Base-by-base conservation (phyloP, 352 stramenopile genomes). In the Phytophthora melonis region DNA sequence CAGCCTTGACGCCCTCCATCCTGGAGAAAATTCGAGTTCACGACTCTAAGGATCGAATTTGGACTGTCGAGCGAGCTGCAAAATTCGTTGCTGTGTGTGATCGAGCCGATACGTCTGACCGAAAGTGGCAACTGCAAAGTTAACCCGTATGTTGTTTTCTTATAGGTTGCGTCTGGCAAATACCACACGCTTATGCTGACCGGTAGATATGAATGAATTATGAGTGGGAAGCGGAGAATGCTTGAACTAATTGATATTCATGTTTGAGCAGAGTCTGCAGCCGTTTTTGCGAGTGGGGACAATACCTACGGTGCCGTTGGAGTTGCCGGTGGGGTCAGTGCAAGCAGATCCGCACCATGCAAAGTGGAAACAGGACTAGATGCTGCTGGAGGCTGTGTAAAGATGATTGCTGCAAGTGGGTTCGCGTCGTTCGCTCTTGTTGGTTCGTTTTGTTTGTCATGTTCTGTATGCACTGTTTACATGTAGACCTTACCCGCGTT, bases 151-250 rank as follows among this genome's bases (percentile, higher is more conserved):
- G 23, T 27, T 27, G 23, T 27, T 27, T 27, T 27, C 23, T 27
- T 27, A 27, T 3, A 95, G 88, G 59, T 95, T 41, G 74, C 84
- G 8, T 95, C 86, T 0, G 86, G 88, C 14, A 91, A 92, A 58
- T 91, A 93, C 47, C 88, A 95, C 61, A 92, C 86, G 3, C 66
- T 95, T 11, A 79, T 95, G 59, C 75, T 93, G 11, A 91, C 81
- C 47, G 86, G 86, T 93, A 68, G 0, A 75, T n/a, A 10, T 68
- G 30, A 36, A 36, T 11, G 8, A 11, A 36, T 36, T 36, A 36
- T 36, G 27, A 30, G 5, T 30, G 30, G 11, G 30, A 36, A 10
- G 30, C 8, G 8, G 30, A 11, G 30, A 10, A 36, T 36, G 3
- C 30, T 36, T 36, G 19, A 63, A 21, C 45, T 64, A 5, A 10